These are phyloP conservation scores for Nowakowskiella sp. DNA, from an alignment of 192 early-diverging fungal species.

Conservation along the genomic window DNA sequence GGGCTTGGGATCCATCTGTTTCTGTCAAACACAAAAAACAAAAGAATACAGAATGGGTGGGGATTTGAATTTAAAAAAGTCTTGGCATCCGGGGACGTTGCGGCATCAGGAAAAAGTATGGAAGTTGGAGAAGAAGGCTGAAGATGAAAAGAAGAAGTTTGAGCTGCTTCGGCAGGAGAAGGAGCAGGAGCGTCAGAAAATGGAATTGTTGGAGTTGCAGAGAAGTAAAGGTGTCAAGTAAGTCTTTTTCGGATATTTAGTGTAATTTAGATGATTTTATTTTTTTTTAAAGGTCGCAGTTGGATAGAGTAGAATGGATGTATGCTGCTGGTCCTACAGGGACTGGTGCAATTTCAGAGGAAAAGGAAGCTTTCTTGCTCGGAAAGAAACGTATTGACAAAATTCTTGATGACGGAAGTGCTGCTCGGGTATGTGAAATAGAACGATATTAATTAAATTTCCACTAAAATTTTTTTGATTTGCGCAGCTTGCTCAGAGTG, in stretches of 20 bases:
- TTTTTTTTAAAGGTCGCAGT: slow-evolving; percentile 10
- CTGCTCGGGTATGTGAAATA: slow-evolving; percentile 3
- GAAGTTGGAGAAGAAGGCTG: slow-evolving; percentile 71
- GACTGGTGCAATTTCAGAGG: slow-evolving; percentile 42
- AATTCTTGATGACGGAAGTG: slow-evolving; percentile 20
- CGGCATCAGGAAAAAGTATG: slow-evolving; percentile 88
- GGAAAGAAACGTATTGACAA: slow-evolving; percentile 79
- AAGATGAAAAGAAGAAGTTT: slow-evolving; percentile 79
- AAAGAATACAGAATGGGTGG: slow-evolving; percentile 46
- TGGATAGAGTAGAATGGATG: slow-evolving; percentile 94
- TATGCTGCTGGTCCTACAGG: slow-evolving; percentile 67
- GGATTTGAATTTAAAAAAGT: slow-evolving; percentile 86
- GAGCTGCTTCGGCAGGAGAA: slow-evolving; percentile 86
- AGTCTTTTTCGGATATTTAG: neutral
- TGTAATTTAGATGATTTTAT: neutral
- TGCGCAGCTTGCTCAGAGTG: slow-evolving; percentile 1
- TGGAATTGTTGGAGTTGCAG: slow-evolving; percentile 74
- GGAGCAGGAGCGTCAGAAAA: slow-evolving; percentile 79
- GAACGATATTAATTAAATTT: slow-evolving; percentile 11
- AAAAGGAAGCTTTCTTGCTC: slow-evolving; percentile 83
- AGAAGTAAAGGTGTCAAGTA: slow-evolving; percentile 41
- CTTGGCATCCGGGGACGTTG: slow-evolving; percentile 91
- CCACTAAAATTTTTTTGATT: slow-evolving; percentile 14
- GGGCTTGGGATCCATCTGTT: too few species aligned
- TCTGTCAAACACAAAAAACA: too few species aligned